A percentile compares a stretch with the other conserved stretches of the same genome.
phyloP scores from a whole-genome alignment of 257 asterid species.

The Scutellaria baicalensis region DNA sequence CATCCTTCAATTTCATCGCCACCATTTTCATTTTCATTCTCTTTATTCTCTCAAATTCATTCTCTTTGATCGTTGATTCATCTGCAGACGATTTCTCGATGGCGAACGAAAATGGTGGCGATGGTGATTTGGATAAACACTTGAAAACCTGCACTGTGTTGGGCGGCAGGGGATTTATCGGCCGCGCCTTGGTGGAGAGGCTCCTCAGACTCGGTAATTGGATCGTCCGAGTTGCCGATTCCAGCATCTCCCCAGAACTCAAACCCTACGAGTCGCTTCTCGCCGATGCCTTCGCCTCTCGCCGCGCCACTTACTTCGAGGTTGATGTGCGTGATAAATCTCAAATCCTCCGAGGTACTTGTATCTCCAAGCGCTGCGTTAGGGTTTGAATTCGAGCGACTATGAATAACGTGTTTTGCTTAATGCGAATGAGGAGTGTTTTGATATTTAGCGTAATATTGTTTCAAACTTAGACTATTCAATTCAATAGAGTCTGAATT shows the following conservation, averaged over 20 bases:
- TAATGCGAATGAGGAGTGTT: not conserved
- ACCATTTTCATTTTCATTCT: not conserved
- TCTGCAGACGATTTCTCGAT: slow-evolving; percentile 26
- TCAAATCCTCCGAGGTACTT: slow-evolving; percentile 49
- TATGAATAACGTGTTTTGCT: not conserved
- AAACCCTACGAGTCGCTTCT: slow-evolving; percentile 47
- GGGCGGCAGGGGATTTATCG: slow-evolving; percentile 80
- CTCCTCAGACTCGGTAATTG: slow-evolving; percentile 65
- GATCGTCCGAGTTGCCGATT: slow-evolving; percentile 79
- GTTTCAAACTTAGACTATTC: not conserved
- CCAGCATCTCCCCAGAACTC: slow-evolving; percentile 36
- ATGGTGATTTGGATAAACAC: slow-evolving; percentile 15
- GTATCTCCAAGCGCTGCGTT: not conserved
- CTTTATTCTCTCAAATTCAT: not conserved
- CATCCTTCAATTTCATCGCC: slow-evolving; percentile 17
- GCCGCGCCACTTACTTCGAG: slow-evolving; percentile 58
- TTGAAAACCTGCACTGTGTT: slow-evolving; percentile 60
- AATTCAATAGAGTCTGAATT: not conserved
- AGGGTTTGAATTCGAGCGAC: not conserved
- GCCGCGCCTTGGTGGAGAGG: slow-evolving; percentile 70
- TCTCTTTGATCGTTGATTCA: slow-evolving; percentile 16
- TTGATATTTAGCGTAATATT: not conserved
- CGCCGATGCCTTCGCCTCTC: slow-evolving; percentile 54
- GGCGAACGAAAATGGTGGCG: slow-evolving; percentile 33
- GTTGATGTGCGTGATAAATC: slow-evolving; percentile 58